Base-by-base conservation (phyloP, 1,284 basidiomycete genomes). In the Neotropicomus parvogracilis region DNA sequence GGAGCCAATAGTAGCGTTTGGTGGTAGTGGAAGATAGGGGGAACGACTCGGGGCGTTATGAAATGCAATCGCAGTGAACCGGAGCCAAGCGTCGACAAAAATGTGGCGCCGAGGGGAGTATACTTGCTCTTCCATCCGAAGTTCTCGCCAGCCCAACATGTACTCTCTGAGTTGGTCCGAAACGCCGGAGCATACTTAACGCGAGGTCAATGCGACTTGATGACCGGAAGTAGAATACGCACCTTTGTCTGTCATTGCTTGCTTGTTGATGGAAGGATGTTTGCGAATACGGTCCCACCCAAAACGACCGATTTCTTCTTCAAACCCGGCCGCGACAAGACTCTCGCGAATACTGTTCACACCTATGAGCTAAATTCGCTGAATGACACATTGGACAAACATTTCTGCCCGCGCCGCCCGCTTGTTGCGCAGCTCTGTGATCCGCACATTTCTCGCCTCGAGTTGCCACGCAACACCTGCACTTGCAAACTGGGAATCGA, bases 91-190 rank as follows among this genome's bases (percentile, higher is more conserved):
- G 28, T 66, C 60, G 42, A 60, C 32, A 40, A 69, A 65, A 44
- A 50, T 6, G 26, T 44, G 50, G 34, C 63, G 66, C 45, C 65
- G 63, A 39, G 17, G 13, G 37, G 43, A 33, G 29, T 64, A 68
- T 5, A 64, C 56, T 32, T 44, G 61, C 32, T 68, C 64, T 50
- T 64, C 66, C 53, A 59, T 58, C 20, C 60, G 53, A 47, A 69
- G 58, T 40, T 65, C 65, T 44, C 58, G 65, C 66, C 67, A 69
- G 16, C 47, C 59, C 7, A 51, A 32, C 65, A 64, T 69, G 42
- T 65, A 55, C 5, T 53, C 58, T 31, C 34, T 44, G n/a, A 69
- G 52, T 37, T 65, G 54, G 20, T 57, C 52, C 16, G 63, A 21
- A 37, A 65, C 19, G 27, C 24, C 37, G 32, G 44, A 33, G 13